Conservation (phyloP, 306 rosid genomes). For the Myrica gale region DNA sequence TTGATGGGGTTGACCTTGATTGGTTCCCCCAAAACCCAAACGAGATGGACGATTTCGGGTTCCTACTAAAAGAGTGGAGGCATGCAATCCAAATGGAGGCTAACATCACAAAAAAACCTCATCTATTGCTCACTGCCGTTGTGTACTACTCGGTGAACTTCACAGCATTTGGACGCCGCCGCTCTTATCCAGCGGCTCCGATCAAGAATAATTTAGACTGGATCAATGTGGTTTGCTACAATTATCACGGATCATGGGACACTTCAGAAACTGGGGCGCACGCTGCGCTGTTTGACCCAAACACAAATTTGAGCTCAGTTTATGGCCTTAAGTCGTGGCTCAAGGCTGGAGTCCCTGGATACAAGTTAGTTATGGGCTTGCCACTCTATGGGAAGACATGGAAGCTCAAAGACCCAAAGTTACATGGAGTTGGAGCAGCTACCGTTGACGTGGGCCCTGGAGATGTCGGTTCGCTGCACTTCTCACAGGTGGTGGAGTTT, state of each 20-base stretch:
- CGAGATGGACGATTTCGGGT: constrained; percentile 45
- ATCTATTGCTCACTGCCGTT: constrained; percentile 61
- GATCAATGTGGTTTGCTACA: constrained; percentile 61
- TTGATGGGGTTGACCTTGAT: constrained; percentile 66
- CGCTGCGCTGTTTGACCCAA: constrained; percentile 4
- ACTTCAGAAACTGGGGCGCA: constrained; percentile 36
- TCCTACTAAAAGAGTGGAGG: constrained; percentile 43
- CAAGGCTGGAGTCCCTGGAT: constrained; percentile 29
- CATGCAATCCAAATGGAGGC: constrained; percentile 34
- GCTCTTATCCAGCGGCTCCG: constrained; percentile 40
- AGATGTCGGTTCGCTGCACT: constrained; percentile 22
- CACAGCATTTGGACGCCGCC: constrained; percentile 16
- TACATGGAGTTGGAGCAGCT: constrained; percentile 41
- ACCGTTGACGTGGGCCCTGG: constrained; percentile 57
- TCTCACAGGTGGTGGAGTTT: constrained; percentile 21
- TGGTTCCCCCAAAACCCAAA: constrained; percentile 58
- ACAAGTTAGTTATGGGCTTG: constrained; percentile 60
- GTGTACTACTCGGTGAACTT: constrained; percentile 58
- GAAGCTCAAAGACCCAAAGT: constrained; percentile 40
- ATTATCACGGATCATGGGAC: constrained; percentile 54
- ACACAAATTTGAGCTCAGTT: constrained; percentile 22
- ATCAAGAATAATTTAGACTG: constrained; percentile 51
- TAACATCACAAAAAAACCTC: constrained; percentile 10
- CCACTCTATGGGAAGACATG: constrained; percentile 58
- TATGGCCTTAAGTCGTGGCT: constrained; percentile 69